Conservation (phyloP, 768 basidiomycete genomes). For the Rhodotorula diobovata region DNA sequence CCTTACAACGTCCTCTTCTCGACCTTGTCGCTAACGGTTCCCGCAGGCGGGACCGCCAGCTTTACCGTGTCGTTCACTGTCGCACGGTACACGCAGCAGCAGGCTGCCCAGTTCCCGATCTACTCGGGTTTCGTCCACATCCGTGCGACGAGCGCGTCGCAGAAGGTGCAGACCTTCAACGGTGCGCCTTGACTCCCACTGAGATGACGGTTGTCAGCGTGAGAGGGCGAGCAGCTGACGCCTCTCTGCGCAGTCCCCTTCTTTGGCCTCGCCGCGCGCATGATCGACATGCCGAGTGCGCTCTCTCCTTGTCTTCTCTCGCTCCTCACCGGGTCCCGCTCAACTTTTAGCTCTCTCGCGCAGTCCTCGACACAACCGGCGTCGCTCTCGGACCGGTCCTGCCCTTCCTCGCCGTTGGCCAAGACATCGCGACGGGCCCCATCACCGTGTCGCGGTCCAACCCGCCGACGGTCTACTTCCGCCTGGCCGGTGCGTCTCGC, state of each 20-base stretch:
- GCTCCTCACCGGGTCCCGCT: not conserved
- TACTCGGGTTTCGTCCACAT: constrained; percentile 48
- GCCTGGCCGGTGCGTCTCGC: constrained; percentile 44
- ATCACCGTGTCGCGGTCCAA: constrained; percentile 53
- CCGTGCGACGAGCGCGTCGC: constrained; percentile 37
- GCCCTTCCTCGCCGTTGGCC: constrained; percentile 52
- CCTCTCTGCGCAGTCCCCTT: constrained; percentile 49
- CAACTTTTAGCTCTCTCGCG: too few species aligned
- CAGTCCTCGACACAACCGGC: constrained; percentile 54
- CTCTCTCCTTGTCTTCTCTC: not conserved
- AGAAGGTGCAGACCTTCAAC: not conserved
- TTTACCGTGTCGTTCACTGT: constrained; percentile 43
- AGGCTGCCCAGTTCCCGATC: constrained; percentile 44
- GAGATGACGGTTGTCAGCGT: not conserved
- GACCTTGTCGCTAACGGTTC: constrained; percentile 49
- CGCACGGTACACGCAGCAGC: constrained; percentile 44
- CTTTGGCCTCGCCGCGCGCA: constrained; percentile 51
- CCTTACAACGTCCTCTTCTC: constrained; percentile 5
- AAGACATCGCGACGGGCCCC: constrained; percentile 49
- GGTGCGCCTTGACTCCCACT: not conserved
- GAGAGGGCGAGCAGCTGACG: not conserved
- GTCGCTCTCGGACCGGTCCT: constrained; percentile 52
- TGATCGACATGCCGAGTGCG: constrained; percentile 52
- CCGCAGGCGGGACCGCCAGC: constrained; percentile 40
- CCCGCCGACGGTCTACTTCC: constrained; percentile 52